phyloP scores from a whole-genome alignment of 495 filamentous ascomycete genomes.

The Daldinia decipiens region DNA sequence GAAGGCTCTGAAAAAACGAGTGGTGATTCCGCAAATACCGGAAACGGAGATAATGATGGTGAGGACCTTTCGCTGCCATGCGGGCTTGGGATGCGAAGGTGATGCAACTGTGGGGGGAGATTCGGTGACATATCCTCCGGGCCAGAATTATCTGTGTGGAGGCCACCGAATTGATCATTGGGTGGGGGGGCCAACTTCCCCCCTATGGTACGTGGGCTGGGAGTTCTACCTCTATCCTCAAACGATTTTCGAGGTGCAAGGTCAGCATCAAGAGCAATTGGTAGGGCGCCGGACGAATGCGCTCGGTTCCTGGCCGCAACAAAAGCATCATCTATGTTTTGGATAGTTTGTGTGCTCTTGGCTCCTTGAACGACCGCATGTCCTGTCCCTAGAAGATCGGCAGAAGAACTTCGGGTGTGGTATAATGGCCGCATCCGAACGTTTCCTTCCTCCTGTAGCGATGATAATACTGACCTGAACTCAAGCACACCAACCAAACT shows the following conservation, averaged over 20 bases:
- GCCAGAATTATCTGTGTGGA: constrained; percentile 20
- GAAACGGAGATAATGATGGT: constrained; percentile 55
- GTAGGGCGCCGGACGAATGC: constrained; percentile 42
- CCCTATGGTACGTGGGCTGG: constrained; percentile 43
- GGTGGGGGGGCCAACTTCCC: constrained; percentile 50
- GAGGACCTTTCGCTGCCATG: constrained; percentile 64
- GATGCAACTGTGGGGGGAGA: constrained; percentile 33
- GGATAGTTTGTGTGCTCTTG: constrained; percentile 30
- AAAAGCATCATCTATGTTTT: constrained; percentile 22
- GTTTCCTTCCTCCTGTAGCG: constrained; percentile 81
- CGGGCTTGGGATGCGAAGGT: constrained; percentile 53
- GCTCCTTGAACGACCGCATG: not conserved
- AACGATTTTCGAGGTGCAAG: constrained; percentile 24
- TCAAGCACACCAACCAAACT: constrained; percentile 94
- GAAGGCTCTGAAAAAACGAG: constrained; percentile 58
- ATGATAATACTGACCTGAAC: constrained; percentile 87
- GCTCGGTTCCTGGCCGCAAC: constrained; percentile 33
- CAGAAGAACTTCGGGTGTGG: constrained; percentile 72
- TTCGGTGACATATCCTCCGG: constrained; percentile 26
- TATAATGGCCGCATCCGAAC: constrained; percentile 73
- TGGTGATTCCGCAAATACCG: constrained; percentile 56
- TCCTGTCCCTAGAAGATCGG: constrained; percentile 59
- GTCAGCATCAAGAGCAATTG: constrained; percentile 36
- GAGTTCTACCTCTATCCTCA: constrained; percentile 29
- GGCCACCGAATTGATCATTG: constrained; percentile 22